Evolutionary conservation across 805 yeast species (phyloP).

Genomic region (Lachancea quebecensis): DNA sequence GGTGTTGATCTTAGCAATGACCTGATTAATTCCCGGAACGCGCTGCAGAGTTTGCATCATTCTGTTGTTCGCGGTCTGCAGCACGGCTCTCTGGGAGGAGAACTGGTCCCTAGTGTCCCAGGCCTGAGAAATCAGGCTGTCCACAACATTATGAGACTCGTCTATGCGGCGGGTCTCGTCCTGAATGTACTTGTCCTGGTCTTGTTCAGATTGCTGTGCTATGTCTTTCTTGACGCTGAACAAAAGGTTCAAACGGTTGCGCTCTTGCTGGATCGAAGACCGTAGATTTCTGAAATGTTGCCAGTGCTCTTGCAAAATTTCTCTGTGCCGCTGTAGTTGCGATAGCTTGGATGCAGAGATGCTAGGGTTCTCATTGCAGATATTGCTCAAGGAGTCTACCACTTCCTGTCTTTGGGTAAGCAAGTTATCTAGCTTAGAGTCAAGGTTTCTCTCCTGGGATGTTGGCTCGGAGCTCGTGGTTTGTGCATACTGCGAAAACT

Average conservation of each 20-base stretch:
- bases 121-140: slow-evolving; percentile 75
- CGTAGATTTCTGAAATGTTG: slow-evolving; percentile 54
- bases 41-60: slow-evolving; percentile 54
- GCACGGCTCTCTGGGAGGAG: slow-evolving; percentile 56
- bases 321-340: slow-evolving; percentile 78
- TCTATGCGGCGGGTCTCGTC: slow-evolving; percentile 73
- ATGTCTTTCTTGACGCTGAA: slow-evolving; percentile 76
- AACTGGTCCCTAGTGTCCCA: slow-evolving; percentile 85
- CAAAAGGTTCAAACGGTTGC: slow-evolving; percentile 67
- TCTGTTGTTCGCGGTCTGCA: slow-evolving; percentile 57
- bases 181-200: slow-evolving; percentile 66
- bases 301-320: slow-evolving; percentile 63
- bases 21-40: slow-evolving; percentile 76
- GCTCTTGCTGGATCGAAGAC: slow-evolving; percentile 57
- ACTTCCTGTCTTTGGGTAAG: slow-evolving; percentile 50
- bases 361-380: slow-evolving; percentile 48
- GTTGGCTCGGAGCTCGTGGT: slow-evolving; percentile 43
- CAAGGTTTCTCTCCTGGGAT: slow-evolving; percentile 41
- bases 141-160: slow-evolving; percentile 67
- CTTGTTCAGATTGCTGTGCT: slow-evolving; percentile 48
- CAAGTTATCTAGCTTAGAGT: slow-evolving; percentile 43
- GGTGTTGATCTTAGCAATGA: slow-evolving; percentile 76
- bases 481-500: slow-evolving; percentile 48
- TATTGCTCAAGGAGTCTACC: slow-evolving; percentile 43
- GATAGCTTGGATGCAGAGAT: slow-evolving; percentile 69